These are phyloP conservation scores for Volvariella volvacea DNA, from an alignment of 1,284 basidiomycete genomes.

Conservation along the genomic window DNA sequence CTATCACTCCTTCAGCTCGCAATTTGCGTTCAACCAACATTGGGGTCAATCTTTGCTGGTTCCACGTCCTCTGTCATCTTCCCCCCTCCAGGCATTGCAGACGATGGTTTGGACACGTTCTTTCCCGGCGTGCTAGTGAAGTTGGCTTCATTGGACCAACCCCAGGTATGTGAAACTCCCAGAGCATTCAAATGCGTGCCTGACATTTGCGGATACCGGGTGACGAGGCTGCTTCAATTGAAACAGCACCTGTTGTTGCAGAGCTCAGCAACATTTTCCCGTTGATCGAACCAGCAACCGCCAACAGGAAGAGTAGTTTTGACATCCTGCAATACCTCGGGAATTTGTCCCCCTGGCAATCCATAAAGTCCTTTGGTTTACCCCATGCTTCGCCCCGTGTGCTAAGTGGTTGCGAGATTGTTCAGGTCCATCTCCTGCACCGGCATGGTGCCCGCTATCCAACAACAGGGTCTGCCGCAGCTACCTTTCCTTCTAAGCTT, in stretches of 20 bases:
- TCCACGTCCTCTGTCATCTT: constrained; percentile 25
- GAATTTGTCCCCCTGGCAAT: constrained; percentile 53
- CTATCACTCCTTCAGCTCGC: no score
- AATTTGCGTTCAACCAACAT: constrained; percentile 4
- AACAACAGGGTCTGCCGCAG: constrained; percentile 29
- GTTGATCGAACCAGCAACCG: constrained; percentile 29
- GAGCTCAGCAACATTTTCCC: constrained; percentile 30
- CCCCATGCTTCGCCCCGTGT: constrained; percentile 39
- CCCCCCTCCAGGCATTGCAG: constrained; percentile 24
- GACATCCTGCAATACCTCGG: constrained; percentile 45
- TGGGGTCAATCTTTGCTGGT: constrained; percentile 26
- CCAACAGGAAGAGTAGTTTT: constrained; percentile 28
- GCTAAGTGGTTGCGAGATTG: constrained; percentile 43
- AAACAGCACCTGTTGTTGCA: constrained; percentile 34
- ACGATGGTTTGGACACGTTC: constrained; percentile 21
- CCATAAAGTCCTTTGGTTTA: constrained; percentile 49
- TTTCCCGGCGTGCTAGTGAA: constrained; percentile 36
- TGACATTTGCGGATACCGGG: constrained; percentile 29
- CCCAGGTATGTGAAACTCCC: constrained; percentile 20
- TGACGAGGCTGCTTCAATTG: constrained; percentile 39
- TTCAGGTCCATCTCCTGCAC: constrained; percentile 48
- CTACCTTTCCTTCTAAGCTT: constrained; percentile 34
- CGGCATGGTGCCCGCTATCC: constrained; percentile 52
- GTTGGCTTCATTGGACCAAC: constrained; percentile 44
- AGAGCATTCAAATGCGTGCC: neutral